A percentile compares a stretch with the other conserved stretches of the same genome.
Evolutionary conservation across 805 yeast genomes (phyloP).

Genomic region (Metschnikowia arizonensis): DNA sequence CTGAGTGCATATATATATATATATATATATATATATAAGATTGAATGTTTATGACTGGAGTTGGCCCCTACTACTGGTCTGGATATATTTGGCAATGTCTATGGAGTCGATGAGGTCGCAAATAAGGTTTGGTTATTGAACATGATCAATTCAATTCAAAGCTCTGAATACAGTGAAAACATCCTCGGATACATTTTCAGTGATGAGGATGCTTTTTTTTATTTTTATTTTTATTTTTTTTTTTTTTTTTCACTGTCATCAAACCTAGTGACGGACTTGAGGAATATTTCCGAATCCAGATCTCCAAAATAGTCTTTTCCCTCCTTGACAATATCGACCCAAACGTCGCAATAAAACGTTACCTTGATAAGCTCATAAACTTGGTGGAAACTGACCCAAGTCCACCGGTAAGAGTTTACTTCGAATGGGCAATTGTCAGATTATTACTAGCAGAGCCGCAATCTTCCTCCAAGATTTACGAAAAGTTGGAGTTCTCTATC

Average conservation of each 20-base stretch:
- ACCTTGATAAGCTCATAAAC: slow-evolving; percentile 33
- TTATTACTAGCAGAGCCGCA: slow-evolving; percentile 30
- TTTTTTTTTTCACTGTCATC: slow-evolving; percentile 44
- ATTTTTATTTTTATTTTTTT: no score
- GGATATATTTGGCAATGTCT: slow-evolving; percentile 42
- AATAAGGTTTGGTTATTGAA: slow-evolving; percentile 49
- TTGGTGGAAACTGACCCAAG: slow-evolving; percentile 57
- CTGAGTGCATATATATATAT: slow-evolving; percentile 55
- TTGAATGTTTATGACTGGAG: slow-evolving; percentile 54
- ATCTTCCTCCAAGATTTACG: slow-evolving; percentile 18
- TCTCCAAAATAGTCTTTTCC: slow-evolving; percentile 51
- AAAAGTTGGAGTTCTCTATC: slow-evolving; percentile 15
- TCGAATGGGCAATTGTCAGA: slow-evolving; percentile 73
- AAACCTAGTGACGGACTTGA: slow-evolving; percentile 66
- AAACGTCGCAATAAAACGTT: background rate
- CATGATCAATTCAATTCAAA: slow-evolving; percentile 34
- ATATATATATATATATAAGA: no score
- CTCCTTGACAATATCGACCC: slow-evolving; percentile 34
- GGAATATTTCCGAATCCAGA: slow-evolving; percentile 57
- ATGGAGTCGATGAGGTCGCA: slow-evolving; percentile 57
- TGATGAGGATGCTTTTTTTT: slow-evolving; percentile 34
- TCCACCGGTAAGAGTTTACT: slow-evolving; percentile 67
- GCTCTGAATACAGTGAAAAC: slow-evolving; percentile 24
- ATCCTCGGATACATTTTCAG: slow-evolving; percentile 37
- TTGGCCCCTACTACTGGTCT: slow-evolving; percentile 25